These are phyloP conservation scores for Raddia guianensis DNA, from an alignment of 176 grass and related monocot genomes.

Conservation along the genomic window DNA sequence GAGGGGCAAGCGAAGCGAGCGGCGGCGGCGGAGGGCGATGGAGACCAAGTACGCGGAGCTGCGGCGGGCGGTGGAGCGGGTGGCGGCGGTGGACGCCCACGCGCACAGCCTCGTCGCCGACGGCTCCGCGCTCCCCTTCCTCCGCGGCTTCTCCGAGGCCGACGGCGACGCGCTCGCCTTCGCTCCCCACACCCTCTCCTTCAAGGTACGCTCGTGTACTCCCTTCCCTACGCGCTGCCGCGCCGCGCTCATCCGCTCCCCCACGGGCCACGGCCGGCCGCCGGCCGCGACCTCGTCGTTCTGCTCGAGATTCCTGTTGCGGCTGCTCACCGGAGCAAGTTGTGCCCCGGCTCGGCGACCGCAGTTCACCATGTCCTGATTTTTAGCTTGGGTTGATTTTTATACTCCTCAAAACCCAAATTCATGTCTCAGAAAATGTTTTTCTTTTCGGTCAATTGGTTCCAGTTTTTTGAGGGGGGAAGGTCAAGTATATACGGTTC, in stretches of 20 bases:
- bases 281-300: not conserved
- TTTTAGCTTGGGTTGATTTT: not conserved
- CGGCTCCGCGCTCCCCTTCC: constrained; percentile 72
- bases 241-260: not conserved
- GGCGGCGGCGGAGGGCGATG: constrained; percentile 26
- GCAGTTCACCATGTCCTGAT: not conserved
- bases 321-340: not conserved
- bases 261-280: too few relatives aligned
- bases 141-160: constrained; percentile 88
- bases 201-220: constrained; percentile 58
- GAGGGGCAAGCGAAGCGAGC: too few relatives aligned
- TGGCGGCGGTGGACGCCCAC: constrained; percentile 80
- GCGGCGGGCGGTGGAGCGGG: constrained; percentile 56
- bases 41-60: constrained; percentile 64
- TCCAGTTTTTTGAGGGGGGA: not conserved
- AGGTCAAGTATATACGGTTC: not conserved
- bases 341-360: not conserved
- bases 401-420: too few relatives aligned
- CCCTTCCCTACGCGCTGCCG: not conserved
- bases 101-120: constrained; percentile 73
- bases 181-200: constrained; percentile 80
- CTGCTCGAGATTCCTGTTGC: not conserved
- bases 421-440: not conserved
- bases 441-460: not conserved
- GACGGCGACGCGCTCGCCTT: constrained; percentile 75